phyloP scores from a whole-genome alignment of 768 basidiomycete genomes.

The Porphyrellus cyaneotinctus region DNA sequence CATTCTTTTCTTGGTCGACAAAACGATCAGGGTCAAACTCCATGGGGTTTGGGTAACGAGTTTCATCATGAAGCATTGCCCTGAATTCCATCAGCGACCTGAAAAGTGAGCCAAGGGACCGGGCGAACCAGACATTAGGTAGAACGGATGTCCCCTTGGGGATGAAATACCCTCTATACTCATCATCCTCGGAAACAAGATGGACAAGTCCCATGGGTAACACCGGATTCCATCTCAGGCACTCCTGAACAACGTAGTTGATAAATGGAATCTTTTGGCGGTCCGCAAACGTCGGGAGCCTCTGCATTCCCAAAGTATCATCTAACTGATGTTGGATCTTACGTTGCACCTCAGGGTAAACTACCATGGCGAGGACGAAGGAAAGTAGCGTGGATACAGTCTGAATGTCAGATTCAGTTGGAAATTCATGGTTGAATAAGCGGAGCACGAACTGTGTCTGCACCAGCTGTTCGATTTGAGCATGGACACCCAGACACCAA shows the following conservation, averaged over 20 bases:
- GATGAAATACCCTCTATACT: constrained; percentile 41
- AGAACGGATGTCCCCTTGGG: constrained; percentile 44
- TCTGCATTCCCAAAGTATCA: constrained; percentile 38
- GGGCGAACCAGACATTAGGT: constrained; percentile 44
- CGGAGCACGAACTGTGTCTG: constrained; percentile 21
- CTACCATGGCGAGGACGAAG: constrained; percentile 53
- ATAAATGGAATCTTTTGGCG: constrained; percentile 42
- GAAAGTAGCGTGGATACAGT: constrained; percentile 47
- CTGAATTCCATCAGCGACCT: constrained; percentile 25
- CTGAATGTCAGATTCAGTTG: constrained; percentile 28
- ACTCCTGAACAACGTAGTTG: constrained; percentile 31
- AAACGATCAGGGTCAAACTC: constrained; percentile 39
- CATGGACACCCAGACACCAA: neutral
- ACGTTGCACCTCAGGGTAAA: constrained; percentile 46
- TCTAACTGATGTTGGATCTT: constrained; percentile 53
- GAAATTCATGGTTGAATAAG: constrained; percentile 25
- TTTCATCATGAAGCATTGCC: constrained; percentile 40
- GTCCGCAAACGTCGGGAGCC: constrained; percentile 43
- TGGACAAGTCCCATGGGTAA: constrained; percentile 21
- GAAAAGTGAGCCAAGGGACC: constrained; percentile 7
- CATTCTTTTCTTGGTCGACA: constrained; percentile 24
- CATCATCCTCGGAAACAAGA: constrained; percentile 37
- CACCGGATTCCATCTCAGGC: constrained; percentile 44
- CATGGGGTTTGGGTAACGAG: constrained; percentile 38
- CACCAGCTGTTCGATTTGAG: constrained; percentile 19